Evolutionary conservation across 768 basidiomycete genomes (phyloP).

Genomic region (Naganishia antarctica): DNA sequence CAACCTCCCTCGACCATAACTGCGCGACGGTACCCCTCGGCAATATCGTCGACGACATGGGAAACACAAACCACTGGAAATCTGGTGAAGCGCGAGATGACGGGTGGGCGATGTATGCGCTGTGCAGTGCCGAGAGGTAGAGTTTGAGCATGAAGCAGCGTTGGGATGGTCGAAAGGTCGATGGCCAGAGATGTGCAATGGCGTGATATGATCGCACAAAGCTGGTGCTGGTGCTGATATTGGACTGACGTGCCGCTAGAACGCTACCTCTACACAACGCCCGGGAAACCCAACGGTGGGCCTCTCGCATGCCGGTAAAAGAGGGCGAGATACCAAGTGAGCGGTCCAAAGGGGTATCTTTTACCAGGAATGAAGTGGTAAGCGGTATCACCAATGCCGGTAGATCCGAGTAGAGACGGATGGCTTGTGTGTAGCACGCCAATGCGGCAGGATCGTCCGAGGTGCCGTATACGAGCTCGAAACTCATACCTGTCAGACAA

Average conservation of each 20-base stretch:
- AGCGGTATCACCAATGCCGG: conserved; percentile 27
- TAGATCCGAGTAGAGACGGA: conserved; percentile 33
- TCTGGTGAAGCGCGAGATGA: conserved; percentile 22
- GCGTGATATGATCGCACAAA: conserved; percentile 47
- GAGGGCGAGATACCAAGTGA: neutral
- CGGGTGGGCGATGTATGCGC: conserved; percentile 32
- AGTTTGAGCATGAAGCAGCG: conserved; percentile 66
- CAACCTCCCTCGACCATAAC: conserved; percentile 63
- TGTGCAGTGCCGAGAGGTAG: conserved; percentile 66
- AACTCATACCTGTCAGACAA: conserved; percentile 64
- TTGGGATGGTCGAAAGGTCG: conserved; percentile 70
- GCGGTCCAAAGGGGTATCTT: neutral
- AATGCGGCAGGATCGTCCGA: conserved; percentile 29
- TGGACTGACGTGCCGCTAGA: conserved; percentile 56
- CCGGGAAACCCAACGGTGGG: conserved; percentile 79
- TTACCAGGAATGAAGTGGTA: conserved; percentile 33
- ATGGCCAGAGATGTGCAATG: conserved; percentile 62
- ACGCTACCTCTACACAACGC: conserved; percentile 75
- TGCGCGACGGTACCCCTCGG: conserved; percentile 13
- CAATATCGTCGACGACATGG: conserved; percentile 17
- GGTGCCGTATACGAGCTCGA: conserved; percentile 52
- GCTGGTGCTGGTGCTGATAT: conserved; percentile 33
- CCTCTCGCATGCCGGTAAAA: conserved; percentile 56
- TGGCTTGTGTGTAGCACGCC: conserved; percentile 35
- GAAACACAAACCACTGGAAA: conserved; percentile 30